Evolutionary conservation across 2,329 filamentous ascomycete genomes (phyloP), one percentile per base, ranked within the genome.

Genomic region (Penicillium concentricum): DNA sequence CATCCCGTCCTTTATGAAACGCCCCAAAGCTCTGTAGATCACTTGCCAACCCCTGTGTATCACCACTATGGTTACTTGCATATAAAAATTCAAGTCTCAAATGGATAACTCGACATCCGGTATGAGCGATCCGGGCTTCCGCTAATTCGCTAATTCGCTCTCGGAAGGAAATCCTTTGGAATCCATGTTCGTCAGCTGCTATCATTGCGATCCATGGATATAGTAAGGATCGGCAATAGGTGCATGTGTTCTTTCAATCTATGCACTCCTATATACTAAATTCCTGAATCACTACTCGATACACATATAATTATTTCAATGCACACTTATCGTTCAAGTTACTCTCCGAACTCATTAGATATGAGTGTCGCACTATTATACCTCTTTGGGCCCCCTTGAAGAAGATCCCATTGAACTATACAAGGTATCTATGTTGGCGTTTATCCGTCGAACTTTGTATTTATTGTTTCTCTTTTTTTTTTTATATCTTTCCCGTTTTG

Each of bases 1-100:
- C 54, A 61, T 64, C 56, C 62, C 56, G 58, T 61, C 54, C 39
- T 24, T 56, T 50, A 51, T 64, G 62, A 65, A 65, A 66, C 64
- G 38, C 59, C 57, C 58, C 59, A 64, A 59, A 56, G 15, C 47
- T 58, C 48, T 50, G 59, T 50, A 65, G 62, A 66, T 64, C 62
- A n/a, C 52, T 61, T 42, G 49, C 54, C 18, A 26, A 48, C 24
- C 53, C 53, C 53, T 55, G 53, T 8, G 39, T 24, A 51, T 9
- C 16, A 44, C 12, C 13, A 13, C 30, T 15, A 6, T 24, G 28
- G 50, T 18, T 49, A 54, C 44, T 15, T 55, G 46, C 53, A 51
- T 50, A 55, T 51, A 15, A 54, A 50, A 48, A 44, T 22, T 15
- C 16, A 28, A 45, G 7, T 35, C n/a, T 22, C n/a, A n/a, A 42